A percentile compares a stretch with the other conserved stretches of the same genome.
These are phyloP conservation scores for Monosporascus sp. DNA, from an alignment of 2,329 filamentous ascomycete genomes.

Conservation along the genomic window DNA sequence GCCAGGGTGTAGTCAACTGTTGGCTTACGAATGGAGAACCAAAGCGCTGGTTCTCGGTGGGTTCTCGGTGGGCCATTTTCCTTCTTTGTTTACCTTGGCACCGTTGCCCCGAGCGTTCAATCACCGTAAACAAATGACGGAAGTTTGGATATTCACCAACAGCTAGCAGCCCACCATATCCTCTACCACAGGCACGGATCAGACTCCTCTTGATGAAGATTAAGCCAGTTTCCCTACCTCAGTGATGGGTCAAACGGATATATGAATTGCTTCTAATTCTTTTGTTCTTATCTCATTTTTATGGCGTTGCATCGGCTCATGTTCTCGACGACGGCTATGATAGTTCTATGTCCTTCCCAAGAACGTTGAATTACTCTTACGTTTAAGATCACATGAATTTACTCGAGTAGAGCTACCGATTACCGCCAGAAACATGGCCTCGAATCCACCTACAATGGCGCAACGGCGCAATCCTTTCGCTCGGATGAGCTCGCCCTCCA, in stretches of 20 bases:
- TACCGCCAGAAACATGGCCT: slow-evolving; percentile 38
- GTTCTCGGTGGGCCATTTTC: background rate
- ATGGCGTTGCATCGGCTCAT: background rate
- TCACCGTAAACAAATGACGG: background rate
- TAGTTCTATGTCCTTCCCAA: background rate
- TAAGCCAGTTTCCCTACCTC: background rate
- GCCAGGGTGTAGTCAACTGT: no score
- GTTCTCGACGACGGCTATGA: background rate
- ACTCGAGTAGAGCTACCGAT: background rate
- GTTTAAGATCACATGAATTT: background rate
- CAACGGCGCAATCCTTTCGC: slow-evolving; percentile 77
- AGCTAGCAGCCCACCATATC: background rate
- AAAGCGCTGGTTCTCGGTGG: no score
- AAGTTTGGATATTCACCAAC: background rate
- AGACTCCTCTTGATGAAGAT: background rate
- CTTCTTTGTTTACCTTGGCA: background rate
- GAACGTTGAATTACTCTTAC: background rate
- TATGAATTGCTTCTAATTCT: background rate
- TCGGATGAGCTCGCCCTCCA: slow-evolving; percentile 63
- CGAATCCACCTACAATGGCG: slow-evolving; percentile 55
- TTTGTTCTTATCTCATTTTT: background rate
- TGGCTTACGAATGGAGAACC: background rate
- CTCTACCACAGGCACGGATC: background rate
- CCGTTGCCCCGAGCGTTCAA: background rate
- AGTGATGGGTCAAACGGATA: background rate